Base-by-base conservation (phyloP, 2,329 filamentous ascomycete species). In the Exutisphaerella laricina region DNA sequence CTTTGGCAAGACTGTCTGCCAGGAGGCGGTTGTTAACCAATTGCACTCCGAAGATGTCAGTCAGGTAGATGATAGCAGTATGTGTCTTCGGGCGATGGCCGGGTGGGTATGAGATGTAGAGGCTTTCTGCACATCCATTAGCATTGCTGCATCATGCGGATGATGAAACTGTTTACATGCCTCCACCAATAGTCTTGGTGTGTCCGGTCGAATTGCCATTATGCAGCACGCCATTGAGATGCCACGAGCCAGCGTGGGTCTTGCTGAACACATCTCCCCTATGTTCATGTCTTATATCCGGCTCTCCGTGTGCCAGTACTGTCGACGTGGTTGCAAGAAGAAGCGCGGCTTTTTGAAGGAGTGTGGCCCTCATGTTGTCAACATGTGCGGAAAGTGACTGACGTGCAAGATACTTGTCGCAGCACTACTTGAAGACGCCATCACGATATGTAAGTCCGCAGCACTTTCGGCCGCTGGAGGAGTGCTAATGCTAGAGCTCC, bases 41-140 rank as follows among this genome's bases (percentile, higher is more conserved):
- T 5, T 57, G 54, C 20, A 62, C 45, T 31, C 62, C 62, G 39
- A 60, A 65, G 46, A 64, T 60, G 39, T 65, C 62, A 8, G 59
- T 58, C 12, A 64, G 46, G 41, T 56, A 63, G 5, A 65, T 34
- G 13, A 64, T 56, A 6, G 58, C 61, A 22, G 45, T 41, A n/a
- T 53, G 44, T 17, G 43, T 32, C 33, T 39, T 45, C 26, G 33
- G 37, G 13, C 41, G 40, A 16, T 10, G 2, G 10, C 30, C 30
- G 14, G 39, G 46, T 9, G 53, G 53, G 26, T 48, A 50, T 14
- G 53, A 17, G 7, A 57, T 29, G 18, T 57, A 57, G 9, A 55
- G 37, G 18, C 44, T 54, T 32, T 54, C 54, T 54, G 39, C n/a
- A 4, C 3, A 43, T 12, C 3, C 12, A 5, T n/a, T n/a, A n/a